phyloP scores from a whole-genome alignment of 1,284 basidiomycete species.

The Sanguinoderma infundibulare region DNA sequence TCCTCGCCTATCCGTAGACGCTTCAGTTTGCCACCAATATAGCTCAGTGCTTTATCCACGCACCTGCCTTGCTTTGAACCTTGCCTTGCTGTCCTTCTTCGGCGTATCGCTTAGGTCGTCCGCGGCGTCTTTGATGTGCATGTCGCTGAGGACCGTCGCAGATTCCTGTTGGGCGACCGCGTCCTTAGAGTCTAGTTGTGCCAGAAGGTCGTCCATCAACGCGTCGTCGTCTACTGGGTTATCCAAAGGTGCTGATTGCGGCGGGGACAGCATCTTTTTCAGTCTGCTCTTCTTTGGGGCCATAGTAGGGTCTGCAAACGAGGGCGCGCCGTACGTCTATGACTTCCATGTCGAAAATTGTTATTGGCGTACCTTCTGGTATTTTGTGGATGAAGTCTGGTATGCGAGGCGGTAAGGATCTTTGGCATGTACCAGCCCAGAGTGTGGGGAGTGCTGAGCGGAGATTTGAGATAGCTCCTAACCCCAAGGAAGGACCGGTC shows the following conservation, averaged over 20 bases:
- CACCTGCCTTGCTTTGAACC: conserved; percentile 84
- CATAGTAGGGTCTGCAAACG: conserved; percentile 32
- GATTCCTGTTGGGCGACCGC: conserved; percentile 53
- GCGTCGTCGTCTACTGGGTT: conserved; percentile 47
- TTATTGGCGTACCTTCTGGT: no score
- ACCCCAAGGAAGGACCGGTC: no score
- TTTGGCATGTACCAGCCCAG: no score
- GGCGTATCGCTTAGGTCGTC: conserved; percentile 39
- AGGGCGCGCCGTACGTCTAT: neutral
- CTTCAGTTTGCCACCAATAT: neutral
- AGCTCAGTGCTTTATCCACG: conserved; percentile 24
- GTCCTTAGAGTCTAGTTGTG: conserved; percentile 71
- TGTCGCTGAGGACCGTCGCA: conserved; percentile 51
- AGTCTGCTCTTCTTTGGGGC: conserved; percentile 54
- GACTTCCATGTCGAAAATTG: no score
- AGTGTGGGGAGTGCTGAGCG: no score
- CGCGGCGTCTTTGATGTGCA: conserved; percentile 46
- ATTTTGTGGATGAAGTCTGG: neutral
- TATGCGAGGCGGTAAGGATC: neutral
- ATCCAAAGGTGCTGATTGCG: conserved; percentile 19
- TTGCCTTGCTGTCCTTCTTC: conserved; percentile 74
- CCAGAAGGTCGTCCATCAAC: conserved; percentile 73
- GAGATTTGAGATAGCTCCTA: neutral
- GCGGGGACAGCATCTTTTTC: conserved; percentile 47
- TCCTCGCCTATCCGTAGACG: conserved; percentile 62